Evolutionary conservation across 495 filamentous ascomycete genomes (phyloP).

Genomic region (Bathelium albidoporum): DNA sequence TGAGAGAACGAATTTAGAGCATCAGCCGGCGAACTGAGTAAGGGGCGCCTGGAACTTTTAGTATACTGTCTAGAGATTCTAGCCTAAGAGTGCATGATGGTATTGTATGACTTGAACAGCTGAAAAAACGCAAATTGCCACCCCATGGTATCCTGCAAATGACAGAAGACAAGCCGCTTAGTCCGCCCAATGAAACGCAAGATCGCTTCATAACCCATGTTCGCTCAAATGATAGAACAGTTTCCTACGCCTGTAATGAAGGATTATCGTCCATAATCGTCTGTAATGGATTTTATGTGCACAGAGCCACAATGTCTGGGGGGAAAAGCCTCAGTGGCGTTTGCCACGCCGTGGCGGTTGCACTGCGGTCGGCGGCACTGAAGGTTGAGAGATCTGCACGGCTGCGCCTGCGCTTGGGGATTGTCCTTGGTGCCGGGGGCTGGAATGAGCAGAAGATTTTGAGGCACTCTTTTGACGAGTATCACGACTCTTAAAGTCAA

Average conservation of each 20-base stretch:
- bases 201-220: neutral
- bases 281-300: neutral
- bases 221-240: neutral
- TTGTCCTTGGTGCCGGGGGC: neutral
- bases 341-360: neutral
- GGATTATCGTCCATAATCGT: neutral
- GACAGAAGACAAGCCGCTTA: neutral
- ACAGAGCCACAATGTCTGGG: no score
- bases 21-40: neutral
- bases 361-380: neutral
- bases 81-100: no score
- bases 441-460: neutral
- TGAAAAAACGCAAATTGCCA: neutral
- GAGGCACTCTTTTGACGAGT: slow-evolving; percentile 1
- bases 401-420: neutral
- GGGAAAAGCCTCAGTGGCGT: neutral
- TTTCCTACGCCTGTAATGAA: neutral
- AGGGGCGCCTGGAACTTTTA: no score
- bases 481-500: slow-evolving; percentile 38
- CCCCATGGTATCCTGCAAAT: neutral
- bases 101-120: no score
- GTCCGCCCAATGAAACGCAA: neutral
- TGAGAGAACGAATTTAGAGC: neutral
- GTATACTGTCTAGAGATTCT: no score
- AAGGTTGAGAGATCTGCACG: neutral